Evolutionary conservation across 2,329 filamentous ascomycete genomes (phyloP), one percentile per base, ranked within the genome.

Genomic region (Epichloe festucae): DNA sequence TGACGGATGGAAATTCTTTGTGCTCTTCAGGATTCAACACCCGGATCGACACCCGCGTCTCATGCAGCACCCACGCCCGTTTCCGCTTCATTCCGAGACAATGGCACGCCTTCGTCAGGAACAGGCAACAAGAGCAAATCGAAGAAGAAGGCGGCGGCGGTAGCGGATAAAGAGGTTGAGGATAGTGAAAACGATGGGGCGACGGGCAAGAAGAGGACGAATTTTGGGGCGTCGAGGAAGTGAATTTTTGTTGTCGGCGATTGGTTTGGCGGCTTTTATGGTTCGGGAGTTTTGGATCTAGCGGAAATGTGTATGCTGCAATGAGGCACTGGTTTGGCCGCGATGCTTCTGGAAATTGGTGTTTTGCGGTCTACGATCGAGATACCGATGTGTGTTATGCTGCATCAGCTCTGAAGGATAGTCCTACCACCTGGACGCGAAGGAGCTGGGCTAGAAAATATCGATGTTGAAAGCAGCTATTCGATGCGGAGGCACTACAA

Each of bases 181-280:
- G 80, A 83, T 53, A 82, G 78, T 64, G 80, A 83, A 65, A 76
- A 73, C 21, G 79, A 83, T 52, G 68, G 70, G 47, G 73, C 76
- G 52, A 63, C 68, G 46, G 64, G 64, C 42, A 81, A 81, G 64
- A 75, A 78, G 51, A 69, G 78, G 55, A 80, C 77, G 3, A 77
- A 77, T 58, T 81, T 81, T 62, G 77, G 77, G 15, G 73, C 75
- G 0, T 69, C 70, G 34, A 70, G 77, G 51, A 80, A 77, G 60
- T 75, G 54, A 61, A 11, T n/a, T 11, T 19, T 23, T 31, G 17
- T 17, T 10, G 14, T 19, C 19, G 17, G 27, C 27, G 27, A 48
- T 23, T 35, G 17, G 12, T 21, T 42, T 21, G 42, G 27, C 27
- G 31, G 46, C 47, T 42, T 50, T 31, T 3, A 34, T 44, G 46